Evolutionary conservation across 768 basidiomycete genomes (phyloP), one percentile per base, ranked within the genome.

Genomic region (Polyporus arcularius): DNA sequence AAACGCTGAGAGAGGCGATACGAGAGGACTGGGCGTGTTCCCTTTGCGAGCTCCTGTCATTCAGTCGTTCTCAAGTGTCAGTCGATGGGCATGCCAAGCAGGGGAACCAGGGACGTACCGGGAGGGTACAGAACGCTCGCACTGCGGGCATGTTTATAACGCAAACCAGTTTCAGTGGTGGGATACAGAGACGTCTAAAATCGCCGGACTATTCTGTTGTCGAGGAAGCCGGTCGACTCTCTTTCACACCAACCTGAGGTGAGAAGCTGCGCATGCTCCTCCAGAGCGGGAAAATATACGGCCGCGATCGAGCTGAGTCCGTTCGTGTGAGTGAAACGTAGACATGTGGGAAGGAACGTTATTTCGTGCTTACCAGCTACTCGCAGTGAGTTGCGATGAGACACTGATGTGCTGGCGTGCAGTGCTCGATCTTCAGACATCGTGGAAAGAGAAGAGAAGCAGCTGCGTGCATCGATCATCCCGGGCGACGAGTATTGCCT

Each of bases 301-400:
- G 26, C 35, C 45, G 46, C 28, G 46, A 53, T 43, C 45, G 50
- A 52, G 42, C 21, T n/a, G 35, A 53, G 46, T 57, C 46, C 54
- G 52, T 53, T 38, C 51, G 61, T 62, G 61, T 57, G 61, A 62
- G 61, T 57, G 53, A 48, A 52, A 53, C 48, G 51, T 40, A 42
- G 31, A 8, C n/a, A 21, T 35, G 52, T 62, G 61, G 53, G 61
- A 62, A 62, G 43, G 18, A 40, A 16, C 35, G 31, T 28, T 26
- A 26, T 1, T 26, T 26, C 21, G 39, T 52, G 51, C 55, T 48
- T 47, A 57, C 60, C 7, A 9, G 12, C 21, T 12, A 7, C 14
- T 21, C 26, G 11, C 21, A 48, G 21, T 18, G 28, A 18, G 2
- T 4, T 52, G 47, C 41, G 16, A 31, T 21, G 14, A 35, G 46